Base-by-base conservation (phyloP, 2,329 filamentous ascomycete genomes). In the Volutella citrinella region DNA sequence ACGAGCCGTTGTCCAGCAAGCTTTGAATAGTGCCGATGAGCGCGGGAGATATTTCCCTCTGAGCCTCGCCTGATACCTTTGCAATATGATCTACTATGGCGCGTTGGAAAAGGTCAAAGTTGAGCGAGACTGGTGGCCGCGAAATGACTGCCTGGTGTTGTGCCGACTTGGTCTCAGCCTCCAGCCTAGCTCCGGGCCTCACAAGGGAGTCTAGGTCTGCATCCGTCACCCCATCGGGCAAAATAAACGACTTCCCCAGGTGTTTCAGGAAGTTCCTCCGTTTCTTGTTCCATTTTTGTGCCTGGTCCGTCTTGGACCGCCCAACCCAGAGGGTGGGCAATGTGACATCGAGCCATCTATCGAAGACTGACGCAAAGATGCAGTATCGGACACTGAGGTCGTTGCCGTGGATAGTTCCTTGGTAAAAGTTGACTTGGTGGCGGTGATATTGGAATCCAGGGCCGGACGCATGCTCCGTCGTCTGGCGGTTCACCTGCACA, bases 321-420 rank as follows among this genome's bases (percentile, higher is more conserved):
- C 42, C 46, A 6, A 58, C 39, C 4, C 48, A 50, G 7, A 40
- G 49, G 7, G 47, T 49, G 1, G 62, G 61, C 5, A 57, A 44
- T 4, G 34, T 38, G 10, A 64, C 34, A 4, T 54, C 43, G 14
- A 57, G 38, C 5, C 27, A 18, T 7, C 46, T 41, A 14, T 57
- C 42, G 12, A 40, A 41, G 10, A 42, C 44, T 5, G 56, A 56
- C 6, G 52, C 48, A 27, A 54, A 59, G 33, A 58, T 61, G 36
- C 63, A 64, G 31, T 66, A 69, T 21, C 56, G 54, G 12, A 78
- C 40, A 23, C 64, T 60, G 23, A 74, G 54, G 36, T 74, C 59
- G 16, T 58, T 54, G 6, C 54, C 61, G 4, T 78, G 44, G 10
- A 61, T 54, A 32, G 61, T 65, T 11, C 73, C 42, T 39, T 77